phyloP scores from a whole-genome alignment of 1,139 yeast species.

The Debaryomyces udenii region DNA sequence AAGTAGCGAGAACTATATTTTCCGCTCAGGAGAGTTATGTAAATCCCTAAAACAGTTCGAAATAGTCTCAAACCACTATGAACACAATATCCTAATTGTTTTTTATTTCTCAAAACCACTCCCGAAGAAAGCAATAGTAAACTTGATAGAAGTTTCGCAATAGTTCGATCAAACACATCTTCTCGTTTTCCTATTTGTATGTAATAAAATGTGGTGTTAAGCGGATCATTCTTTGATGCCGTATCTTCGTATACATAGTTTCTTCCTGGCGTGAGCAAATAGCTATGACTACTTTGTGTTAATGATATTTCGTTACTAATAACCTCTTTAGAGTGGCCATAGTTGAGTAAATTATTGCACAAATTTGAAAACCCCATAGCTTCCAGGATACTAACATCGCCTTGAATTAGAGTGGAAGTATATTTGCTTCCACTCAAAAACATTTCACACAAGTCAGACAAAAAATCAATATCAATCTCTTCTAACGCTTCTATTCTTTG shows the following conservation, averaged over 20 bases:
- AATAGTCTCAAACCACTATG: constrained; percentile 55
- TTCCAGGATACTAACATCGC: constrained; percentile 34
- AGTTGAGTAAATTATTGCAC: neutral
- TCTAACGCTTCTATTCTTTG: constrained; percentile 48
- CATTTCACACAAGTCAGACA: constrained; percentile 22
- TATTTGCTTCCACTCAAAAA: constrained; percentile 31
- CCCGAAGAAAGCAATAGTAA: constrained; percentile 43
- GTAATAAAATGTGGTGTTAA: constrained; percentile 52
- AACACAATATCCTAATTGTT: constrained; percentile 50
- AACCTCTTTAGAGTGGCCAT: neutral
- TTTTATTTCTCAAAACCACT: constrained; percentile 51
- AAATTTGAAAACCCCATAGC: constrained; percentile 17
- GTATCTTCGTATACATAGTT: constrained; percentile 30
- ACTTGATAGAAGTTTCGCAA: constrained; percentile 50
- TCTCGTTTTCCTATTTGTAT: constrained; percentile 56
- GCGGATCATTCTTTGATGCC: constrained; percentile 45
- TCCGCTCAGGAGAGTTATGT: constrained; percentile 55
- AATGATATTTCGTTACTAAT: neutral
- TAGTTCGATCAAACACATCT: constrained; percentile 31
- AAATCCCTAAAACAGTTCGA: constrained; percentile 57
- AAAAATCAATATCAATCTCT: constrained; percentile 22
- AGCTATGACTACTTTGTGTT: constrained; percentile 33
- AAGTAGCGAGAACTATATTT: constrained; percentile 37
- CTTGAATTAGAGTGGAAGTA: constrained; percentile 50
- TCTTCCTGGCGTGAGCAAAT: constrained; percentile 36